phyloP scores from a whole-genome alignment of 139 green algal species.

The Picochlorum sp. region DNA sequence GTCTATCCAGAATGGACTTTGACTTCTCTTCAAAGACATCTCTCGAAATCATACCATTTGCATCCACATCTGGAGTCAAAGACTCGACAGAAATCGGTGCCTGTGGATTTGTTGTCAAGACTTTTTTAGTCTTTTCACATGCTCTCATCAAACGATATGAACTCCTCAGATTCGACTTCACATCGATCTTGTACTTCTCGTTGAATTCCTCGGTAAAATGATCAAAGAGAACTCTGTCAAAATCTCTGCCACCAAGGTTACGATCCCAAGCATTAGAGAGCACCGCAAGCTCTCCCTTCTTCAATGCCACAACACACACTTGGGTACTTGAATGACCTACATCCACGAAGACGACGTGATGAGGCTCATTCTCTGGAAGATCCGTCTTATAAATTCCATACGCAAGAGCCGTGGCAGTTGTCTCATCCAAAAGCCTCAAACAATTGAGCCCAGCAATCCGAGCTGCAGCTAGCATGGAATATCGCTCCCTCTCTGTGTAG shows the following conservation, averaged over 20 bases:
- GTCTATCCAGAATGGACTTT: slow-evolving; percentile 45
- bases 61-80: slow-evolving; percentile 90
- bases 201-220: slow-evolving; percentile 86
- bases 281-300: slow-evolving; percentile 79
- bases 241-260: slow-evolving; percentile 80
- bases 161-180: slow-evolving; percentile 68
- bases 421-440: slow-evolving; percentile 93
- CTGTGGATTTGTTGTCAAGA: slow-evolving; percentile 87
- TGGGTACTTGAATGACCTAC: slow-evolving; percentile 82
- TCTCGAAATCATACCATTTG: slow-evolving; percentile 53
- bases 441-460: slow-evolving; percentile 78
- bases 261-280: slow-evolving; percentile 83
- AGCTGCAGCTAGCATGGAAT: slow-evolving; percentile 71
- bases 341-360: slow-evolving; percentile 94
- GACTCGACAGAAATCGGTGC: slow-evolving; percentile 86
- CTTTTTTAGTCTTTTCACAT: slow-evolving; percentile 81
- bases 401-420: slow-evolving; percentile 85
- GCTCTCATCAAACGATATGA: slow-evolving; percentile 73
- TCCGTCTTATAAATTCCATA: slow-evolving; percentile 99
- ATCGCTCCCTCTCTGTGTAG: slow-evolving; percentile 75
- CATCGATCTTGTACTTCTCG: slow-evolving; percentile 77
- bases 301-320: slow-evolving; percentile 87
- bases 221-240: slow-evolving; percentile 88
- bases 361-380: slow-evolving; percentile 72
- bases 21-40: slow-evolving; percentile 86